Conservation (phyloP, 1,139 yeast species). For the Yamadazyma oceani region DNA sequence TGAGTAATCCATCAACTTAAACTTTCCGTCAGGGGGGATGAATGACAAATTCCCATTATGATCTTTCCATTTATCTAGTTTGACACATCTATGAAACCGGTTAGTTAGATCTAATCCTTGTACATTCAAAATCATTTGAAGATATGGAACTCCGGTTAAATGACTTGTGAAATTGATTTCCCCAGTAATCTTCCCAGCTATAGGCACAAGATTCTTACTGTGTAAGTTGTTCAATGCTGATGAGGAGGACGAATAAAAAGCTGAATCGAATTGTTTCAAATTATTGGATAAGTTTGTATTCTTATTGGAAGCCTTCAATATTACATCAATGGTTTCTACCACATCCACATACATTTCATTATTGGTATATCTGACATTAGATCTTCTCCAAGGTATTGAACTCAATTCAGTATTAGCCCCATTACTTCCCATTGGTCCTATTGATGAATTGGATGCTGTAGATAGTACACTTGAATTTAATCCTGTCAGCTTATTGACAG, state of each 20-base stretch:
- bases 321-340: constrained; percentile 55
- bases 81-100: constrained; percentile 60
- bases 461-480: constrained; percentile 11
- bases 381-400: constrained; percentile 69
- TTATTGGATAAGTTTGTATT: constrained; percentile 10
- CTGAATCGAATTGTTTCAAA: constrained; percentile 32
- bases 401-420: constrained; percentile 5
- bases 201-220: constrained; percentile 32
- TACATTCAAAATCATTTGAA: constrained; percentile 54
- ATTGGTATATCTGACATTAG: constrained; percentile 62
- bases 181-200: constrained; percentile 66
- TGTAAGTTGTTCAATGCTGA: constrained; percentile 9
- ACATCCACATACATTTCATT: constrained; percentile 85
- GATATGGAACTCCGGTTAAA: constrained; percentile 73
- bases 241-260: constrained; percentile 30
- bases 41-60: constrained; percentile 53
- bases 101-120: constrained; percentile 38
- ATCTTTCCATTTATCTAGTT: constrained; percentile 43
- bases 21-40: constrained; percentile 87
- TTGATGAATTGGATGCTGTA: constrained; percentile 7
- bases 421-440: background rate
- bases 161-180: constrained; percentile 61
- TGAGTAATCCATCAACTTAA: constrained; percentile 63
- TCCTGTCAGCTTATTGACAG: constrained; percentile 8
- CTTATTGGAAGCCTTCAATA: constrained; percentile 22